These are phyloP conservation scores for Barnettozyma wickerhamii DNA, from an alignment of 805 yeast genomes.

Conservation along the genomic window DNA sequence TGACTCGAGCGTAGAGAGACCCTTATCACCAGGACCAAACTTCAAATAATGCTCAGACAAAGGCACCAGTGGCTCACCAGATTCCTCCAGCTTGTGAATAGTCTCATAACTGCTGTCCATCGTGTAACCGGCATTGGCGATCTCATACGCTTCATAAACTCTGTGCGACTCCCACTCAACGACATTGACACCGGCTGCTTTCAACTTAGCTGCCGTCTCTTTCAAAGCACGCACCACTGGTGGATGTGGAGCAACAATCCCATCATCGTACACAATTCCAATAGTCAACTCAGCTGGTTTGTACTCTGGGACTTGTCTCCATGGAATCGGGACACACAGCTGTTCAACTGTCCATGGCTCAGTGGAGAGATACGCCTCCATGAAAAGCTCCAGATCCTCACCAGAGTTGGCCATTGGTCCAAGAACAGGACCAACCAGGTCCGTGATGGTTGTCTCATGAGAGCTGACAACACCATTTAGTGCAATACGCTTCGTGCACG, in stretches of 20 bases:
- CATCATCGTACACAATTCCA: constrained; percentile 62
- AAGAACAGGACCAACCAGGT: constrained; percentile 57
- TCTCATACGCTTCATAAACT: constrained; percentile 53
- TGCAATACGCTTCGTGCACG: constrained; percentile 52
- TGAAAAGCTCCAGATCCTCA: constrained; percentile 65
- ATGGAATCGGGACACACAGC: constrained; percentile 32
- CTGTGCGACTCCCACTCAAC: constrained; percentile 55
- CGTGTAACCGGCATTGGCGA: constrained; percentile 50
- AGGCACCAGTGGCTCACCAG: constrained; percentile 68
- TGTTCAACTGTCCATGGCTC: constrained; percentile 56
- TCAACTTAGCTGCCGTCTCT: constrained; percentile 47
- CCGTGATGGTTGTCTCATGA: constrained; percentile 29
- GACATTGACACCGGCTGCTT: constrained; percentile 54
- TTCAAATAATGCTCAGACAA: constrained; percentile 59
- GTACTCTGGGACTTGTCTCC: constrained; percentile 33
- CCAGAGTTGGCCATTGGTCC: constrained; percentile 66
- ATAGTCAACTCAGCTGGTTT: constrained; percentile 45
- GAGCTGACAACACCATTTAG: constrained; percentile 17
- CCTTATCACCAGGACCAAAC: constrained; percentile 53
- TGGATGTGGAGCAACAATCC: constrained; percentile 62
- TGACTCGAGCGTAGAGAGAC: constrained; percentile 45
- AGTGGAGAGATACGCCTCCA: constrained; percentile 45
- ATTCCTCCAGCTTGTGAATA: constrained; percentile 43
- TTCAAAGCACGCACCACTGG: constrained; percentile 57
- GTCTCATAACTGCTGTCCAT: constrained; percentile 67